Conservation (phyloP, 805 yeast species). For the Saturnispora hagleri region DNA sequence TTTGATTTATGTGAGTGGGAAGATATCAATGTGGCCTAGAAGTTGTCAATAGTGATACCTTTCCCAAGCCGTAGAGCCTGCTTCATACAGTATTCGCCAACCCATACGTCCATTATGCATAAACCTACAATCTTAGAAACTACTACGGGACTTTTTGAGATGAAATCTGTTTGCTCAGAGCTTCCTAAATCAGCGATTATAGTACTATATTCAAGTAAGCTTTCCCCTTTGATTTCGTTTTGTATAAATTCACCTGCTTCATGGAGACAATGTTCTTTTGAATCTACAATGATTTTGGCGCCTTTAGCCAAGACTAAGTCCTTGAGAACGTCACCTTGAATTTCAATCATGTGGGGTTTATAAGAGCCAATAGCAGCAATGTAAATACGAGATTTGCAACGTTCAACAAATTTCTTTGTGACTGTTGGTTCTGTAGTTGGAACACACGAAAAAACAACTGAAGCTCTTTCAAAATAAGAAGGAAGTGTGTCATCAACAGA, state of each 20-base stretch:
- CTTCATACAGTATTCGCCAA: constrained; percentile 36
- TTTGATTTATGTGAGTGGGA: not conserved
- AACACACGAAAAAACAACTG: constrained; percentile 49
- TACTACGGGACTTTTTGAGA: constrained; percentile 27
- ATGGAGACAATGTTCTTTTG: constrained; percentile 41
- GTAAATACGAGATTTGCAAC: constrained; percentile 26
- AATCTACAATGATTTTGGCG: constrained; percentile 48
- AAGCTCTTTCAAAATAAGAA: constrained; percentile 29
- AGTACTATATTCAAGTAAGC: constrained; percentile 41
- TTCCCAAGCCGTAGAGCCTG: constrained; percentile 19
- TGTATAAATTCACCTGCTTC: constrained; percentile 63
- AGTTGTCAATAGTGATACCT: constrained; percentile 28
- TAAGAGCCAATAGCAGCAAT: constrained; percentile 59
- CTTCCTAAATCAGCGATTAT: constrained; percentile 18
- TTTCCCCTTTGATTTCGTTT: constrained; percentile 29
- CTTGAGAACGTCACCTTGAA: constrained; percentile 37
- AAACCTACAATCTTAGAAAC: constrained; percentile 52
- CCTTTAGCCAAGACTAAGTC: constrained; percentile 25
- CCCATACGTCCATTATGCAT: constrained; percentile 53
- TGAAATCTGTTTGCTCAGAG: constrained; percentile 10
- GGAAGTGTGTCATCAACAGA: constrained; percentile 14
- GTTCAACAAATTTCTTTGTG: constrained; percentile 23
- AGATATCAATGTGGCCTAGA: constrained; percentile 12
- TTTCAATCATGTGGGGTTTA: constrained; percentile 58
- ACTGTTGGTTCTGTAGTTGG: constrained; percentile 48